Evolutionary conservation across 1,139 yeast species (phyloP), one percentile per base, ranked within the genome.

Genomic region (Magnusiomyces fungicola): DNA sequence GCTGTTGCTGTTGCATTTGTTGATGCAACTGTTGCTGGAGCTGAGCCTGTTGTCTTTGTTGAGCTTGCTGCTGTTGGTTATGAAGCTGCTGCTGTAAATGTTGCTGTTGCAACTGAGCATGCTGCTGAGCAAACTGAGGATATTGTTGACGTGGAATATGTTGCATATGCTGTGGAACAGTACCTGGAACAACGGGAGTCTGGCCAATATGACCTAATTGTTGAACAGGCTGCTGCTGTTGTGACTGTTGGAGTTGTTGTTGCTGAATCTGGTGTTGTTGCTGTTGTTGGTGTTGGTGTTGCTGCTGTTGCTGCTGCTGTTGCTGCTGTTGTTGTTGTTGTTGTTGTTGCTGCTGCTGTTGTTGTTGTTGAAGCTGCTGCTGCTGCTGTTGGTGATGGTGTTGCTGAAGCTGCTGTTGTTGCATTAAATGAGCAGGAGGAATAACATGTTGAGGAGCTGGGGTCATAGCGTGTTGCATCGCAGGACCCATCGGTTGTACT

Each of bases 21-120:
- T 46, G 56, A 22, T 50, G 55, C 25, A 48, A 53, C 12, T 46
- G 50, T 41, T 55, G 60, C 45, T 52, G 60, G 24, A 27, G 45
- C 41, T 42, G 51, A 3, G 16, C 22, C 29, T 36, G 46, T 12
- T 46, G 45, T 29, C 23, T 40, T n/a, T 18, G 41, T 22, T 14
- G 18, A 2, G 9, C 27, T 6, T 34, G 34, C 30, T 45, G 47
- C 18, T 44, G 49, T 32, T 39, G 43, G n/a, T n/a, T 14, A 12
- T 39, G 48, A 29, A 32, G 34, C 18, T 36, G 47, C 24, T 18
- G 25, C 25, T 32, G 39, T 12, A 24, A 25, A 7, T 39, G 43
- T 39, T 39, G 43, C 9, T 39, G 21, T 22, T 39, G 43, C 4
- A 39, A 43, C 22, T 18, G 38, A 16, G 9, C 9, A 7, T 47